Conservation (phyloP, 2,329 filamentous ascomycete species). For the Raffaelea arxii region DNA sequence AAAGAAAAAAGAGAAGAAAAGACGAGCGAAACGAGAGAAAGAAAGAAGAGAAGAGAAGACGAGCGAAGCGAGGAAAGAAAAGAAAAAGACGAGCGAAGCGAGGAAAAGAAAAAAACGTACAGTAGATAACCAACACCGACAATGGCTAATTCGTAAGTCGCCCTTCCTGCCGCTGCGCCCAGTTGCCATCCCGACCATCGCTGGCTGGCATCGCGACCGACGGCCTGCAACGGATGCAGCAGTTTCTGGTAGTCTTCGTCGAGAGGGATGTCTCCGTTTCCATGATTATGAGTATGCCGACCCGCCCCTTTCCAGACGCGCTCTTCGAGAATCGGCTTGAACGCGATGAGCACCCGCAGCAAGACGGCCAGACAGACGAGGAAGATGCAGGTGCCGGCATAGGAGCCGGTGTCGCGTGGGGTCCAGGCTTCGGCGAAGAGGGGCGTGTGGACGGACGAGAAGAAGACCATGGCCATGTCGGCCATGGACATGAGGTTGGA, state of each 20-base stretch:
- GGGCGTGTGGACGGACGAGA: slow-evolving; percentile 37
- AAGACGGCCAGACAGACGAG: slow-evolving; percentile 64
- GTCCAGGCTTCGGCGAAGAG: slow-evolving; percentile 61
- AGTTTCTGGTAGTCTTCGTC: slow-evolving; percentile 23
- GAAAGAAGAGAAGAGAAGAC: neutral
- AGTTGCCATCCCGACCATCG: neutral
- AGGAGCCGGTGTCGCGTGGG: slow-evolving; percentile 57
- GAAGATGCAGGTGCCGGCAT: slow-evolving; percentile 88
- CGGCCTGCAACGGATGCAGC: neutral
- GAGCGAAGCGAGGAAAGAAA: too few relatives aligned
- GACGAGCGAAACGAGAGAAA: too few relatives aligned
- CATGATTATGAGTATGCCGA: too few relatives aligned
- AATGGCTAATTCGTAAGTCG: slow-evolving; percentile 33
- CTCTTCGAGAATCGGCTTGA: slow-evolving; percentile 52
- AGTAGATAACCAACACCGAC: slow-evolving; percentile 72
- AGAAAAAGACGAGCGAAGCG: too few relatives aligned
- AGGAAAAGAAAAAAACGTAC: slow-evolving; percentile 49
- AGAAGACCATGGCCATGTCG: slow-evolving; percentile 38
- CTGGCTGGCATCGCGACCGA: neutral
- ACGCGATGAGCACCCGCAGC: slow-evolving; percentile 61
- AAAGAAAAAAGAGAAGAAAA: neutral
- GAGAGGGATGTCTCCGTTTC: too few relatives aligned
- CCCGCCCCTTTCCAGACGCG: too few relatives aligned
- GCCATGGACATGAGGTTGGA: neutral
- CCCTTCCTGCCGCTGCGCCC: neutral